A percentile compares a stretch with the other conserved stretches of the same genome.
phyloP scores from a whole-genome alignment of 768 basidiomycete species.

The Leccinum broughii region DNA sequence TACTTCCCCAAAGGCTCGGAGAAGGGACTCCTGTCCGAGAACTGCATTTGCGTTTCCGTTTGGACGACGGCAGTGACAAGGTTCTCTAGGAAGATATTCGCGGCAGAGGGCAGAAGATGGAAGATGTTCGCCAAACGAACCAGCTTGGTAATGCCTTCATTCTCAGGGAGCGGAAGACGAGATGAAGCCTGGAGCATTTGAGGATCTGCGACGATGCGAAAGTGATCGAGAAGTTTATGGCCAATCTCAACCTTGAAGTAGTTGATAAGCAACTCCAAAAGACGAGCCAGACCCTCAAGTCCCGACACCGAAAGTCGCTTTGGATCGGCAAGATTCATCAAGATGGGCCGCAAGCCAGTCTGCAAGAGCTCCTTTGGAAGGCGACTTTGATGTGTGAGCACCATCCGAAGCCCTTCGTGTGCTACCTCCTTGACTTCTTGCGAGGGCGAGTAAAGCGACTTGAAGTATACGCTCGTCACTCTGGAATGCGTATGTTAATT shows the following conservation, averaged over 20 bases:
- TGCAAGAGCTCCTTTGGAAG: slow-evolving; percentile 95
- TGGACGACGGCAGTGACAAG: slow-evolving; percentile 89
- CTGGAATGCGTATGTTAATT: slow-evolving; percentile 40
- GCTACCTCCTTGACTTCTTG: slow-evolving; percentile 94
- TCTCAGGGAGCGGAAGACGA: slow-evolving; percentile 77
- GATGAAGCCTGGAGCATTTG: slow-evolving; percentile 80
- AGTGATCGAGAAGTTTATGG: slow-evolving; percentile 94
- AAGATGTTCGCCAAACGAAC: slow-evolving; percentile 97
- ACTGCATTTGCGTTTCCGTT: slow-evolving; percentile 89
- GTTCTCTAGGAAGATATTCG: slow-evolving; percentile 86
- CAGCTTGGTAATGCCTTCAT: slow-evolving; percentile 89
- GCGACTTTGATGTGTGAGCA: slow-evolving; percentile 85
- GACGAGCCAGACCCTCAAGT: slow-evolving; percentile 88
- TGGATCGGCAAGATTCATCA: slow-evolving; percentile 97
- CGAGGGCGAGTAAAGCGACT: slow-evolving; percentile 91
- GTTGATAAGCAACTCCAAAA: slow-evolving; percentile 92
- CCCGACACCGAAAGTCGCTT: slow-evolving; percentile 91
- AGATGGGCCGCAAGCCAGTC: slow-evolving; percentile 90
- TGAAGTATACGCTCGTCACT: slow-evolving; percentile 96
- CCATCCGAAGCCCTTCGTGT: slow-evolving; percentile 88
- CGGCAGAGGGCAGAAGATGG: slow-evolving; percentile 90
- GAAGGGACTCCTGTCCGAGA: slow-evolving; percentile 87
- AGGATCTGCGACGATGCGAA: slow-evolving; percentile 88
- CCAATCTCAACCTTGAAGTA: slow-evolving; percentile 99
- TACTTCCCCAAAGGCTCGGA: slow-evolving; percentile 91